Conservation (phyloP, 192 early-diverging fungal species). For the Podila horticola region DNA sequence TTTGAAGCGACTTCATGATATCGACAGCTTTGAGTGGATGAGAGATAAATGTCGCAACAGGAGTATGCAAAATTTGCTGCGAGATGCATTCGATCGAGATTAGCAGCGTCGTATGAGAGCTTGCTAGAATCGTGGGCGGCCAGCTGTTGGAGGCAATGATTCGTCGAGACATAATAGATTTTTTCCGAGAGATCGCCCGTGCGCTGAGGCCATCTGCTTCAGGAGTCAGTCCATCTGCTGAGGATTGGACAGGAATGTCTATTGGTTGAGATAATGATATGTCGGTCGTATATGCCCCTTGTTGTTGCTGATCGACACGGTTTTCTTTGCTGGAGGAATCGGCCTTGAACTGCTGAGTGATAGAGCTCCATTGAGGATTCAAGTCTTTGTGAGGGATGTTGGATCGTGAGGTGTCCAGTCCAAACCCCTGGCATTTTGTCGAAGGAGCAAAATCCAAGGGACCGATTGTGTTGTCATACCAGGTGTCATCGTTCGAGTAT, state of each 20-base stretch:
- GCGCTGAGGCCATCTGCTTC: conserved; percentile 9
- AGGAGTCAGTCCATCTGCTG: neutral
- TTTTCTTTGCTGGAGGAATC: neutral
- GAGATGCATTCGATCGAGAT: conserved; percentile 65
- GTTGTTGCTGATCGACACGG: neutral
- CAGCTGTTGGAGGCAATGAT: conserved; percentile 71
- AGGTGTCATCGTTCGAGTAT: neutral
- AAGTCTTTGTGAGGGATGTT: neutral
- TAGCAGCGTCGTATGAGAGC: conserved; percentile 64
- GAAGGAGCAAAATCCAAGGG: conserved; percentile 27
- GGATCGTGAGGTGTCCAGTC: neutral
- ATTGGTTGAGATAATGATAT: neutral
- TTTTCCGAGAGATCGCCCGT: conserved; percentile 22
- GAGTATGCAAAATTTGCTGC: conserved; percentile 62
- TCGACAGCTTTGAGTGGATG: conserved; percentile 57
- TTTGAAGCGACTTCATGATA: conserved; percentile 70
- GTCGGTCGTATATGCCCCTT: neutral
- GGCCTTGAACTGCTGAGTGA: neutral
- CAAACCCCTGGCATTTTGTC: neutral
- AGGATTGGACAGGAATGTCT: conserved; percentile 6
- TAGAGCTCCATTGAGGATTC: too few relatives aligned
- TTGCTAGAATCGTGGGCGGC: conserved; percentile 68
- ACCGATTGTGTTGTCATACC: conserved; percentile 41
- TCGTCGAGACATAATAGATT: conserved; percentile 42
- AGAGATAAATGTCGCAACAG: conserved; percentile 43